A percentile compares a stretch with the other conserved stretches of the same genome.
Evolutionary conservation across 2,329 filamentous ascomycete species (phyloP).

Genomic region (Paracoccidioides lutzii): DNA sequence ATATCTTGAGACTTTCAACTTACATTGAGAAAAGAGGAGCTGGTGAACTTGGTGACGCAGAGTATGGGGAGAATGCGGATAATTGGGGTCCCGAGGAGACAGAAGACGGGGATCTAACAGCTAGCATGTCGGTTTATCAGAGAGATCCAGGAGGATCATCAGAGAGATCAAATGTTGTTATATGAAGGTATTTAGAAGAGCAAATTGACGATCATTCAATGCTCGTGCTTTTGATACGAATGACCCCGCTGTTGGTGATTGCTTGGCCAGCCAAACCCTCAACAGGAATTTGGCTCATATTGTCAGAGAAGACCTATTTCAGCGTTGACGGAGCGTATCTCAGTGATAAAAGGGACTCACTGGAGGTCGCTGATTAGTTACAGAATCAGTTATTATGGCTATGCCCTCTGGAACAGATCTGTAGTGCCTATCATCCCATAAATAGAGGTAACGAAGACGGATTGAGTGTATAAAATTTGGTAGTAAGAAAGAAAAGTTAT

Average conservation of each 20-base stretch:
- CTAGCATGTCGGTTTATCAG: conserved; percentile 15
- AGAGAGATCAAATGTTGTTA: not conserved
- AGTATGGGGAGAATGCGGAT: conserved; percentile 6
- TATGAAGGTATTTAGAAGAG: not conserved
- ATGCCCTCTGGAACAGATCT: not conserved
- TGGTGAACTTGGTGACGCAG: conserved; percentile 5
- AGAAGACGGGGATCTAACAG: conserved; percentile 19
- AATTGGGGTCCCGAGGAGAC: conserved; percentile 10
- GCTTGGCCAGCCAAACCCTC: not conserved
- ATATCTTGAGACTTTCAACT: conserved; percentile 1
- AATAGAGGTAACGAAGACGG: not conserved
- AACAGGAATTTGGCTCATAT: not conserved
- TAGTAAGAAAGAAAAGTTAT: not conserved
- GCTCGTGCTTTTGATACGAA: not conserved
- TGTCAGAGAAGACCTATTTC: not conserved
- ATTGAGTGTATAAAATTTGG: not conserved
- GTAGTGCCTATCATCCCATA: too few species aligned
- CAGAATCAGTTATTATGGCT: not conserved
- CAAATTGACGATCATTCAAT: not conserved
- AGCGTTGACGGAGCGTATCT: not conserved
- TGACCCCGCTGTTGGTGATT: not conserved
- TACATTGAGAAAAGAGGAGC: conserved; percentile 13
- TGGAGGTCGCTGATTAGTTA: not conserved
- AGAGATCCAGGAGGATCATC: not conserved
- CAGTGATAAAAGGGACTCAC: not conserved